Percentiles rank a stretch among this genome's conserved stretches.
These are phyloP conservation scores for Lipomyces japonicus DNA, from an alignment of 805 yeast genomes.

Conservation along the genomic window DNA sequence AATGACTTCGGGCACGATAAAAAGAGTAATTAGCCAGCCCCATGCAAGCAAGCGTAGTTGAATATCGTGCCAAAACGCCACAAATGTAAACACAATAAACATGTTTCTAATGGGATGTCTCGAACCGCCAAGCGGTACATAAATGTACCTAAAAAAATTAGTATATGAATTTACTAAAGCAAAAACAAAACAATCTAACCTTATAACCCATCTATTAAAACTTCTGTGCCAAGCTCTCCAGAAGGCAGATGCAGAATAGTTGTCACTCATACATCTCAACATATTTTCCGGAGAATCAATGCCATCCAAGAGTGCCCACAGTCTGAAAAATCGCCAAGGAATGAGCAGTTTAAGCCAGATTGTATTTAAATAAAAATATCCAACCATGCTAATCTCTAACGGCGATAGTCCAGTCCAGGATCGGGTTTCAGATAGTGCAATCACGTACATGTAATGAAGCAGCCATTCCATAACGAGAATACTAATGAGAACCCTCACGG, in stretches of 20 bases:
- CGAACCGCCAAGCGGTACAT: constrained; percentile 87
- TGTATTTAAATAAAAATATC: constrained; percentile 80
- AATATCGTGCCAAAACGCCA: constrained; percentile 98
- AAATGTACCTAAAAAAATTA: constrained; percentile 50
- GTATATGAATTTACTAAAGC: no score
- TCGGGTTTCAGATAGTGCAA: constrained; percentile 81
- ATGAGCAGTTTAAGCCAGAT: constrained; percentile 89
- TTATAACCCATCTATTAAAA: constrained; percentile 81
- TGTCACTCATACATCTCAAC: constrained; percentile 93
- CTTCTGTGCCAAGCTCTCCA: constrained; percentile 99
- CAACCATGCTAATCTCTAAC: constrained; percentile 91
- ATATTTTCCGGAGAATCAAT: constrained; percentile 97
- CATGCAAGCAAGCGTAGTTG: constrained; percentile 79
- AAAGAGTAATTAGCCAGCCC: constrained; percentile 93
- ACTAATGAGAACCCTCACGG: constrained; percentile 65
- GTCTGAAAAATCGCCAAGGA: constrained; percentile 93
- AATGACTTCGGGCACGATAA: constrained; percentile 78
- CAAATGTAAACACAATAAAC: constrained; percentile 85
- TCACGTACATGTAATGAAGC: constrained; percentile 85
- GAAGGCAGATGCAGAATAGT: constrained; percentile 87
- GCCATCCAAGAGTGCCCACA: constrained; percentile 89
- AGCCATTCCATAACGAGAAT: constrained; percentile 83
- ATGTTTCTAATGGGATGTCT: constrained; percentile 68
- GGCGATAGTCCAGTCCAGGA: constrained; percentile 91
- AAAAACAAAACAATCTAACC: constrained; percentile 36